phyloP scores from a whole-genome alignment of 2,329 filamentous ascomycete genomes.

The Aspergillus ochraceus region DNA sequence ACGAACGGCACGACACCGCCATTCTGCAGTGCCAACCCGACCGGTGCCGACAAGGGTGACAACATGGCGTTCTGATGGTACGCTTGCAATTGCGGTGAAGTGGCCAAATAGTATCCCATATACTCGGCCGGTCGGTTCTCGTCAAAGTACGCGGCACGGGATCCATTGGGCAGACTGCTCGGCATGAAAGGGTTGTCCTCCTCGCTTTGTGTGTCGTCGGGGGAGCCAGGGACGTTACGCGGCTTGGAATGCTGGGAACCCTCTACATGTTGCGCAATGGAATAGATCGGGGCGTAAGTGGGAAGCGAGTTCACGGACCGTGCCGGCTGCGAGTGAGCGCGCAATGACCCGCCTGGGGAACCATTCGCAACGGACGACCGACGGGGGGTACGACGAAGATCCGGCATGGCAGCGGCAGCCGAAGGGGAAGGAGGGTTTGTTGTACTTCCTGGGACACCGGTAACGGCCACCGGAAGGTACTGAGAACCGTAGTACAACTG shows the following conservation, averaged over 20 bases:
- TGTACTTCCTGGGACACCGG: constrained; percentile 37
- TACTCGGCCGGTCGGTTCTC: constrained; percentile 45
- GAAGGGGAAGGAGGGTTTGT: constrained; percentile 51
- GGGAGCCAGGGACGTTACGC: constrained; percentile 32
- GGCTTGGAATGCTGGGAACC: constrained; percentile 30
- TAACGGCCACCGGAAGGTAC: constrained; percentile 39
- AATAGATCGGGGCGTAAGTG: constrained; percentile 34
- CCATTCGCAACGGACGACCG: constrained; percentile 46
- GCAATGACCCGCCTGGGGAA: constrained; percentile 42
- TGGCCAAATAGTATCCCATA: constrained; percentile 47
- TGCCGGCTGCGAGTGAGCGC: constrained; percentile 54
- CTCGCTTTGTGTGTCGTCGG: constrained; percentile 34
- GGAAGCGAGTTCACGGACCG: constrained; percentile 41
- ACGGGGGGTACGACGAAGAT: constrained; percentile 46
- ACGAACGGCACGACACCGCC: constrained; percentile 36
- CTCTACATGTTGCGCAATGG: constrained; percentile 31
- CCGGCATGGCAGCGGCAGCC: constrained; percentile 38
- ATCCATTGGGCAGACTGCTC: constrained; percentile 35
- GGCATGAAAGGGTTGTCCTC: constrained; percentile 32
- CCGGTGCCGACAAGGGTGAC: constrained; percentile 38
- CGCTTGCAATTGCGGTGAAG: constrained; percentile 43
- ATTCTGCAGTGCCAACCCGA: constrained; percentile 41
- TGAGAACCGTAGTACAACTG: constrained; percentile 35
- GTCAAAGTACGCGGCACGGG: constrained; percentile 35
- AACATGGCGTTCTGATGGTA: constrained; percentile 41